Conservation (phyloP, 495 filamentous ascomycete species). For the Tricharina praecox region DNA sequence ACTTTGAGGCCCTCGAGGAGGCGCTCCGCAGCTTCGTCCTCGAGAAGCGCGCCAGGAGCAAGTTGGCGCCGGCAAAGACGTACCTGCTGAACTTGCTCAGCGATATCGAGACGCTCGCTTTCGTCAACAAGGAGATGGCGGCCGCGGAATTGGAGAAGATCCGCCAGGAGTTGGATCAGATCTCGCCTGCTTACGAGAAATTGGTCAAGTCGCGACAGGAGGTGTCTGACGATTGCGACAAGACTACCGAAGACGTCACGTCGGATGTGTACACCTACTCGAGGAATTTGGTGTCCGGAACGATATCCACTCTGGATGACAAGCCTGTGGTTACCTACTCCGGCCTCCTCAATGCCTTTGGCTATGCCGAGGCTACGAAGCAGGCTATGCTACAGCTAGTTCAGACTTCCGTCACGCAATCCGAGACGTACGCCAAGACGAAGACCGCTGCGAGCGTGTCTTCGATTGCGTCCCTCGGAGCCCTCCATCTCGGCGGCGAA, state of each 20-base stretch:
- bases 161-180: conserved; percentile 54
- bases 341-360: conserved; percentile 66
- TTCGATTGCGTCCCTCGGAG: conserved; percentile 68
- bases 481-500: conserved; percentile 74
- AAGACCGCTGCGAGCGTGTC: conserved; percentile 71
- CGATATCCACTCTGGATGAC: conserved; percentile 54
- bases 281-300: conserved; percentile 47
- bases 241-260: conserved; percentile 67
- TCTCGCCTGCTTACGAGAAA: conserved; percentile 70
- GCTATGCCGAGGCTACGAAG: conserved; percentile 87
- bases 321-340: conserved; percentile 73
- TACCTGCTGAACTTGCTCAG: conserved; percentile 88
- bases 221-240: conserved; percentile 63
- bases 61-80: conserved; percentile 86
- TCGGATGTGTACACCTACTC: conserved; percentile 71
- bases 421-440: conserved; percentile 67
- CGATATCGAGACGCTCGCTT: conserved; percentile 65
- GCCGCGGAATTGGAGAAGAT: conserved; percentile 75
- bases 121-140: conserved; percentile 74
- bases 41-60: conserved; percentile 86
- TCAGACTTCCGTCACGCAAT: conserved; percentile 52
- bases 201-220: conserved; percentile 69
- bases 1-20: conserved; percentile 77
- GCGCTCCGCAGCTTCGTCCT: conserved; percentile 85
- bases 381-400: conserved; percentile 80